Conservation (phyloP, 2,329 filamentous ascomycete genomes). For the Sporothrix pseudoabietina region DNA sequence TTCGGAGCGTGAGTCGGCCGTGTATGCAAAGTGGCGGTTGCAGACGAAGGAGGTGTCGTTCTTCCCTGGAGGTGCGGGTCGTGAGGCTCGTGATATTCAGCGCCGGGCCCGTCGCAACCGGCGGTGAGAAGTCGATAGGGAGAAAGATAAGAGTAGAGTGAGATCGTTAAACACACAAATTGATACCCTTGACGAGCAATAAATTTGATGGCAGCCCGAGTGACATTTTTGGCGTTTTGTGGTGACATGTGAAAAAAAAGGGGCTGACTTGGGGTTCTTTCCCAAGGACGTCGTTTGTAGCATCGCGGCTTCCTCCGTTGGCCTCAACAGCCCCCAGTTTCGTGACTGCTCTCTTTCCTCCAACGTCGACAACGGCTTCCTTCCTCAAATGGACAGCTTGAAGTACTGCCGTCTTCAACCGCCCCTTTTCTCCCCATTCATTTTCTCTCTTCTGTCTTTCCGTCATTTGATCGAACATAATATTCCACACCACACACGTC, state of each 20-base stretch:
- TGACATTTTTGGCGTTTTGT: background rate
- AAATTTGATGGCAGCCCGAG: background rate
- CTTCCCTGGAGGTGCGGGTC: background rate
- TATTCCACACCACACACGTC: background rate
- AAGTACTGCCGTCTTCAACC: background rate
- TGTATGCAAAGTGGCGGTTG: slow-evolving; percentile 8
- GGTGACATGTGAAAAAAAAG: background rate
- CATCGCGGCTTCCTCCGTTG: background rate
- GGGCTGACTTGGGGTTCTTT: background rate
- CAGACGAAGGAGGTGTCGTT: slow-evolving; percentile 1
- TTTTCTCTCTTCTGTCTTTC: background rate
- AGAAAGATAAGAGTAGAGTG: background rate
- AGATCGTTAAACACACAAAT: background rate
- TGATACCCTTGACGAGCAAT: background rate
- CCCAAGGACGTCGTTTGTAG: background rate
- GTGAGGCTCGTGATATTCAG: background rate
- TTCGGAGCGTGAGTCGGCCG: slow-evolving; percentile 1
- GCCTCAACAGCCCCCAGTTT: background rate
- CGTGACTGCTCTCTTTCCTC: background rate
- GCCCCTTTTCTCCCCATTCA: background rate
- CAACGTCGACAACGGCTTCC: background rate
- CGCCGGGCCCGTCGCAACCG: background rate
- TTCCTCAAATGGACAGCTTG: background rate
- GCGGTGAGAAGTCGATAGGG: background rate
- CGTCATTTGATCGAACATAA: background rate